A percentile compares a stretch with the other conserved stretches of the same genome.
phyloP scores from a whole-genome alignment of 768 basidiomycete species.

The Leccinum longicurvipes region DNA sequence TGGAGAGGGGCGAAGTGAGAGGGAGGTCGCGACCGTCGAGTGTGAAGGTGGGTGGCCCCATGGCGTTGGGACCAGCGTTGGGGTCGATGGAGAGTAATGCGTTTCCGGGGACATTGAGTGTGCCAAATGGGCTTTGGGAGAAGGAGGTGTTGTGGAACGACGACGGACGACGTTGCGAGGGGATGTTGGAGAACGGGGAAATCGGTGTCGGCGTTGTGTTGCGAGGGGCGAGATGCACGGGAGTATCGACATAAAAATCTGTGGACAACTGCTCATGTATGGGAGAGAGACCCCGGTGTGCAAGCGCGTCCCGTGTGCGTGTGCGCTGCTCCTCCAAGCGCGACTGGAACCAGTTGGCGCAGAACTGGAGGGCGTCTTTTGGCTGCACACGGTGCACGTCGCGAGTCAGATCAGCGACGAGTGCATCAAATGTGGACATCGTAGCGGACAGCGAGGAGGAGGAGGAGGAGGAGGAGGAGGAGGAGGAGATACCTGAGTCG shows the following conservation, averaged over 20 bases:
- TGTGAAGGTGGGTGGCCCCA: conserved; percentile 53
- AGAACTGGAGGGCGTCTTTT: conserved; percentile 87
- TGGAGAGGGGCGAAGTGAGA: conserved; percentile 64
- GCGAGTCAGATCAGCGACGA: conserved; percentile 81
- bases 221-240: conserved; percentile 32
- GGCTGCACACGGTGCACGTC: conserved; percentile 86
- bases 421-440: conserved; percentile 74
- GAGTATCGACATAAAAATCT: conserved; percentile 58
- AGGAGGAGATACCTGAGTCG: not conserved
- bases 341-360: conserved; percentile 91
- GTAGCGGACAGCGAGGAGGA: conserved; percentile 14
- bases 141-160: conserved; percentile 43
- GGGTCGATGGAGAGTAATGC: conserved; percentile 59
- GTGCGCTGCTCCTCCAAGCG: conserved; percentile 82
- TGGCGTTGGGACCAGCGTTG: conserved; percentile 22
- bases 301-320: conserved; percentile 58
- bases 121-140: conserved; percentile 71
- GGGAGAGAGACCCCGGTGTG: conserved; percentile 48
- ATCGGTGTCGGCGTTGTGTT: conserved; percentile 39
- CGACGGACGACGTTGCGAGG: conserved; percentile 51
- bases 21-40: conserved; percentile 57
- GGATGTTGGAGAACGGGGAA: conserved; percentile 56
- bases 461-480: not conserved
- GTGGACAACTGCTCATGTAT: conserved; percentile 50
- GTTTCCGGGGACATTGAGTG: conserved; percentile 78